Conservation (phyloP, 768 basidiomycete genomes). For the Hebeloma cylindrosporum region DNA sequence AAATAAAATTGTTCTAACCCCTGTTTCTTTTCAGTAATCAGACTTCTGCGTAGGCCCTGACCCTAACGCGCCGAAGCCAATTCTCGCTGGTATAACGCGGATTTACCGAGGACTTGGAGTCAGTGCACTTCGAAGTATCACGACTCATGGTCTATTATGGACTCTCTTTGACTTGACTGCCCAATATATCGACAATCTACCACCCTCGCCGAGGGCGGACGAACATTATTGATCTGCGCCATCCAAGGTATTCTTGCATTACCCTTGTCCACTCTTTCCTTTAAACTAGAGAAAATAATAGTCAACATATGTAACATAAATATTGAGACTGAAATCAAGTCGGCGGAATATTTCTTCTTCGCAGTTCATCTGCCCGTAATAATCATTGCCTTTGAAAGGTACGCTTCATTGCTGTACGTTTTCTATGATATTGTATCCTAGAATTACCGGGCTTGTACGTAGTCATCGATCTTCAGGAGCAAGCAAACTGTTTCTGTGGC, state of each 20-base stretch:
- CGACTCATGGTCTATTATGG: slow-evolving; percentile 93
- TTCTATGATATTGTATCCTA: neutral
- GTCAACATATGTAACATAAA: slow-evolving; percentile 30
- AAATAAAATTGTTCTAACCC: neutral
- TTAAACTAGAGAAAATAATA: slow-evolving; percentile 30
- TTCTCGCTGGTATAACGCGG: slow-evolving; percentile 73
- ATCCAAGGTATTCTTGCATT: slow-evolving; percentile 14
- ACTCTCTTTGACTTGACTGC: slow-evolving; percentile 85
- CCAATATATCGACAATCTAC: slow-evolving; percentile 66
- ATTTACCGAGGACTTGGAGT: slow-evolving; percentile 95
- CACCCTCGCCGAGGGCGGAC: slow-evolving; percentile 25
- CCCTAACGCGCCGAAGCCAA: slow-evolving; percentile 70
- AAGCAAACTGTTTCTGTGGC: slow-evolving; percentile 98
- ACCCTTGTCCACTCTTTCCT: slow-evolving; percentile 12
- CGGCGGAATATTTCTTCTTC: too few relatives aligned
- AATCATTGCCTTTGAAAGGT: neutral
- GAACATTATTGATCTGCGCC: slow-evolving; percentile 21
- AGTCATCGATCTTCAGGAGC: slow-evolving; percentile 94
- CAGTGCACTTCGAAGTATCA: slow-evolving; percentile 87
- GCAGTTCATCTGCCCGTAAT: too few relatives aligned
- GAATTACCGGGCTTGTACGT: slow-evolving; percentile 71
- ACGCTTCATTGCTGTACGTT: neutral
- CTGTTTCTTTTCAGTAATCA: slow-evolving; percentile 3
- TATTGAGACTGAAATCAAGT: slow-evolving; percentile 3
- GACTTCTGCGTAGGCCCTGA: slow-evolving; percentile 61